Base-by-base conservation (phyloP, 176 grass and related monocot genomes). In the Musa beccarii region DNA sequence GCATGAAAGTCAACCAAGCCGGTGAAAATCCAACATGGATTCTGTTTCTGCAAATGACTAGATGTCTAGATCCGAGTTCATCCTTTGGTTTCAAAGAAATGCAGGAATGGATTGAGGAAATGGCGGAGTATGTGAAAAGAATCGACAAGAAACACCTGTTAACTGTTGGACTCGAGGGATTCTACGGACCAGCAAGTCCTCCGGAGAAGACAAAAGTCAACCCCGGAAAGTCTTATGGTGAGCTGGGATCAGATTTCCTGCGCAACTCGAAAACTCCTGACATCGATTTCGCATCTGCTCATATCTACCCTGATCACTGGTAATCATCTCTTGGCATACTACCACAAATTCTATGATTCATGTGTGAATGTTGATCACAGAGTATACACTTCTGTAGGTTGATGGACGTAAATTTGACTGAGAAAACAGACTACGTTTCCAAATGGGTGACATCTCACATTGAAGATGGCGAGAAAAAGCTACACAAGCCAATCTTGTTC, bases 51-150 rank as follows among this genome's bases (percentile, higher is more conserved):
- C 9, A 23, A 16, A 63, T 22, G 9, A 2, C 10, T 1, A 9
- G 21, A 23, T 10, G 17, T 8, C n/a, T n/a, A 34, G 59, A 63
- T 23, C 1, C 3, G 21, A 12, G 21, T 66, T 63, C 8, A 2
- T 63, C 19, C 1, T 66, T 13, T 23, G n/a, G 63, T 11, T 20
- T 65, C 54, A 34, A 1, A 56, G 43, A 21, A 54, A 67, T 19
- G 62, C 84, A 98, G 94, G 89, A 66, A 11, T 98, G 94, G 94
- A 87, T 98, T 10, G 86, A 98, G 81, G 94, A 98, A 81, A 98
- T 98, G 90, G 79, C 90, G 2, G 78, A 74, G 22, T 88, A 87
- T 63, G 86, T 86, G 55, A 98, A 98, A 54, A 84, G 82, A 26
- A 82, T 91, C 20, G 94, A 98, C 72, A 67, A 72, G 75, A 87